Base-by-base conservation (phyloP, 192 early-diverging fungal species). In the Funneliformis mosseae region DNA sequence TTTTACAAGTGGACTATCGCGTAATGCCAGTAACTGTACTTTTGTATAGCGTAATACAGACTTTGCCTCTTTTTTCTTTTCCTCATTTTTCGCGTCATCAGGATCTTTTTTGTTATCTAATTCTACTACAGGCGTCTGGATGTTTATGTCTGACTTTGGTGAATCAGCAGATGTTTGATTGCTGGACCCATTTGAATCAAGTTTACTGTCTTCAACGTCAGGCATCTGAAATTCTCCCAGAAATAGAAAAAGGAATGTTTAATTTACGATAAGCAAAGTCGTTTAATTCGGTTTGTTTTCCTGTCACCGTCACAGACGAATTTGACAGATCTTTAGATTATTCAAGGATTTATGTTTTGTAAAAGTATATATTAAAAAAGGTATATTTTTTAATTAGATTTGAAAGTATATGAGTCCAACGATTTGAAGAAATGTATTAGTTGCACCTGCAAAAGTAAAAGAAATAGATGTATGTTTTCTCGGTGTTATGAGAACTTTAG, bases 1-100 rank as follows among this genome's bases (percentile, higher is more conserved):
- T 39, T 83, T 60, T 6, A 86, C 85, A 38, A 86, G 76, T 18
- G 85, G 85, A 55, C 85, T 86, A 60, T 86, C 76, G 3, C 83
- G 81, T 39, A 83, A 84, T 33, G 80, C 83, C 73, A 86, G 41
- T 46, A 86, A 48, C 77, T 84, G 83, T 50, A 84, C 85, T 62
- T 81, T 80, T 9, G 85, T 84, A 79, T 86, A 86, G 25, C 84
- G 82, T 7, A 12, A 43, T 18, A 78, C 64, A 46, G 23, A 28
- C 68, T 33, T n/a, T 41, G 68, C 3, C 42, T 70, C 12, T 10
- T 16, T 60, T 28, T 38, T 75, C 18, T 9, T 16, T 59, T 75
- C 33, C 3, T 75, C 27, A 11, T 27, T 60, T 27, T 55, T 75
- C 74, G 74, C 74, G 74, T 38, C 50, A 27, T 75, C 74, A 60